Conservation (phyloP, 805 yeast genomes). For the Priceomyces castillae region DNA sequence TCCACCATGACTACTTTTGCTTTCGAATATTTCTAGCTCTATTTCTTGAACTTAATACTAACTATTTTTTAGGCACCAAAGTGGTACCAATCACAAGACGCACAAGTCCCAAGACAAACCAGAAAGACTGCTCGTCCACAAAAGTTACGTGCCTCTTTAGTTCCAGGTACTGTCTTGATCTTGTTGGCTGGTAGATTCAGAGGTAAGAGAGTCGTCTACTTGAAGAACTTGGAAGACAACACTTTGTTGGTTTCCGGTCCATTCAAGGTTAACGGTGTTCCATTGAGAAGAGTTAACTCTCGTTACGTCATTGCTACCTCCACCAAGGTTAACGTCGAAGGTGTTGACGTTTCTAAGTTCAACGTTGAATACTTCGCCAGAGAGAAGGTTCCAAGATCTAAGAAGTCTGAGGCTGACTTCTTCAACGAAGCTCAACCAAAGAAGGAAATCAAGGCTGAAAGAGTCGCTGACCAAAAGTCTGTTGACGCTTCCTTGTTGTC, state of each 20-base stretch:
- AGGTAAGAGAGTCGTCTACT: constrained; percentile 99
- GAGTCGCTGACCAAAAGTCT: constrained; percentile 93
- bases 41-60: constrained; percentile 12
- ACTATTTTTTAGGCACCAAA: constrained; percentile 59
- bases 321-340: constrained; percentile 77
- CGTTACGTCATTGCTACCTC: constrained; percentile 99
- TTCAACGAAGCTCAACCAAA: constrained; percentile 75
- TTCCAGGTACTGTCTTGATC: constrained; percentile 97
- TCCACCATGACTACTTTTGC: too few species aligned
- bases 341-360: constrained; percentile 87
- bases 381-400: constrained; percentile 80
- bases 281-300: constrained; percentile 98
- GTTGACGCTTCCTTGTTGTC: constrained; percentile 91
- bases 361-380: constrained; percentile 94
- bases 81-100: constrained; percentile 94
- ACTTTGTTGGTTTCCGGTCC: constrained; percentile 97
- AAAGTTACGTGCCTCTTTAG: constrained; percentile 91
- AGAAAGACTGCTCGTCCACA: constrained; percentile 93
- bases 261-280: constrained; percentile 99
- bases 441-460: constrained; percentile 87
- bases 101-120: constrained; percentile 80
- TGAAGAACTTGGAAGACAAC: constrained; percentile 96
- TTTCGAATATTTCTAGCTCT: too few species aligned
- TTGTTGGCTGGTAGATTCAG: constrained; percentile 99
- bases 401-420: constrained; percentile 90